These are phyloP conservation scores for Rosa chinensis DNA, from an alignment of 306 rosid species.

Conservation along the genomic window DNA sequence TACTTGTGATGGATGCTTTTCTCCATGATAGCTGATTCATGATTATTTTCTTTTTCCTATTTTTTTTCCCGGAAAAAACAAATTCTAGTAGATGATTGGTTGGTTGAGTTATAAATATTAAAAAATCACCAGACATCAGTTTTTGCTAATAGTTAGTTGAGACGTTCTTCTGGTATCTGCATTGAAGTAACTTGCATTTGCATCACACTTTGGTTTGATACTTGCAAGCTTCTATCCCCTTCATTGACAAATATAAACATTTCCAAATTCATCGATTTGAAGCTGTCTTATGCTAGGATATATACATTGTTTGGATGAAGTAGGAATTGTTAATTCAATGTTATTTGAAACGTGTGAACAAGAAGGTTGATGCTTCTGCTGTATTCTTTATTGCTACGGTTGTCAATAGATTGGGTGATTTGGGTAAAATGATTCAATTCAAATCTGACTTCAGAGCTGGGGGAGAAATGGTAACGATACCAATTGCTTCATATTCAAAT, in stretches of 20 bases:
- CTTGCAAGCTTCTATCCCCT: background rate
- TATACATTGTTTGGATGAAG: background rate
- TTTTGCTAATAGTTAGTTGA: background rate
- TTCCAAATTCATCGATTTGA: background rate
- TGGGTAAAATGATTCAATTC: background rate
- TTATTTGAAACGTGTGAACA: background rate
- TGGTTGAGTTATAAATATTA: background rate
- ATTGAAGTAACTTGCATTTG: background rate
- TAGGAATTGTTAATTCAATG: background rate
- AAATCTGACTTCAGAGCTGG: background rate
- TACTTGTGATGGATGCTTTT: slow-evolving; percentile 18
- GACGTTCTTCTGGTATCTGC: background rate
- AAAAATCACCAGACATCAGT: background rate
- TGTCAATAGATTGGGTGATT: background rate
- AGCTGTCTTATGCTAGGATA: background rate
- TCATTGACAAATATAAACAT: background rate
- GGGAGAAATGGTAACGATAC: background rate
- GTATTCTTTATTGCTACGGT: background rate
- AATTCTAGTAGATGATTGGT: background rate
- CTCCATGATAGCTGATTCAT: slow-evolving; percentile 13
- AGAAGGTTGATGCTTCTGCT: background rate
- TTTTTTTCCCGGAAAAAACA: background rate
- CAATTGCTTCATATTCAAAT: background rate
- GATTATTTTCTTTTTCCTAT: background rate
- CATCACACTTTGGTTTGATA: background rate